Conservation (phyloP, 345 rosid species). For the Psidium guajava region DNA sequence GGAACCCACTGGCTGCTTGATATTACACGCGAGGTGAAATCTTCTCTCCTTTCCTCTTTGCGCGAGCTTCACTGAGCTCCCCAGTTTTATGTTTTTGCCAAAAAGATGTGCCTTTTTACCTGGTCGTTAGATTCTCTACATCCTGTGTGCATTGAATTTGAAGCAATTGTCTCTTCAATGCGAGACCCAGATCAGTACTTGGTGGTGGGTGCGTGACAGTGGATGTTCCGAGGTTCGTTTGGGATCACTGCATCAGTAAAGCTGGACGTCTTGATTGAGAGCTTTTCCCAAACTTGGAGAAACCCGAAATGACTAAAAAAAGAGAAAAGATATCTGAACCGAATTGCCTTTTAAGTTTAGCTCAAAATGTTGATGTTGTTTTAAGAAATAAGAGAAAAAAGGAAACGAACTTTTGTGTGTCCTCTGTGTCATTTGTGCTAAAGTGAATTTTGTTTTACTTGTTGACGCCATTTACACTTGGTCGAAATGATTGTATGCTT, state of each 20-base stretch:
- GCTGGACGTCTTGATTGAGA: slow-evolving; percentile 22
- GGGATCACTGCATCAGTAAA: slow-evolving; percentile 47
- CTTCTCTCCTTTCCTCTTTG: neutral
- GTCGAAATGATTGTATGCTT: neutral
- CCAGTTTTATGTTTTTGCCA: neutral
- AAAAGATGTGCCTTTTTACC: neutral
- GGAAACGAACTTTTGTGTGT: neutral
- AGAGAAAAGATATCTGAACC: neutral
- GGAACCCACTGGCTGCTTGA: slow-evolving; percentile 45
- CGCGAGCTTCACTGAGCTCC: neutral
- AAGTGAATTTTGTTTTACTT: neutral
- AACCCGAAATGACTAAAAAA: neutral
- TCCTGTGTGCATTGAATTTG: neutral
- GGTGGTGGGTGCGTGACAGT: slow-evolving; percentile 54
- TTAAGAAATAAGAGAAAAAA: neutral
- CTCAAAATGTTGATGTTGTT: neutral
- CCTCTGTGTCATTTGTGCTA: neutral
- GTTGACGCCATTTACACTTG: neutral
- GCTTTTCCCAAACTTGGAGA: neutral
- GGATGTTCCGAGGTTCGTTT: slow-evolving; percentile 49
- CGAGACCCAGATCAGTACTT: slow-evolving; percentile 31
- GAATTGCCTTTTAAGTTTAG: neutral
- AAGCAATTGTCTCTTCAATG: neutral
- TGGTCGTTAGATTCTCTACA: neutral
- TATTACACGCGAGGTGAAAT: slow-evolving; percentile 48